Evolutionary conservation across 306 rosid species (phyloP).

Genomic region (Rosa persica): DNA sequence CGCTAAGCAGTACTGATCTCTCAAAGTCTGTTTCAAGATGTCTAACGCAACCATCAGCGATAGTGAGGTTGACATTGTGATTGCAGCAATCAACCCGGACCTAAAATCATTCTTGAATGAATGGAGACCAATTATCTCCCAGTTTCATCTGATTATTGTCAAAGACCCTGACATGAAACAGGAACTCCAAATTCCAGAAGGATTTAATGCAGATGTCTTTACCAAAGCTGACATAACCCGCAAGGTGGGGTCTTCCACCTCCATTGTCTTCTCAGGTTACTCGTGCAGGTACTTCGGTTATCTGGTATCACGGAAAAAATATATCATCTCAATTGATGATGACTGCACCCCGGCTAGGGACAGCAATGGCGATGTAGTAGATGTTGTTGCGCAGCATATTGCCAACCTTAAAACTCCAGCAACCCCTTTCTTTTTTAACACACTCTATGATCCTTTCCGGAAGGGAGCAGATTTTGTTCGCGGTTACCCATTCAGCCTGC

Average conservation of each 20-base stretch:
- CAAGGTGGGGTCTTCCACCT: slow-evolving; percentile 63
- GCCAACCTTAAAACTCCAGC: slow-evolving; percentile 86
- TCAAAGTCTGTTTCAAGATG: slow-evolving; percentile 48
- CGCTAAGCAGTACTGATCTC: slow-evolving; percentile 22
- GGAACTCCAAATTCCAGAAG: slow-evolving; percentile 74
- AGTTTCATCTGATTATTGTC: slow-evolving; percentile 78
- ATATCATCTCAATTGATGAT: slow-evolving; percentile 82
- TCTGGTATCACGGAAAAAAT: slow-evolving; percentile 76
- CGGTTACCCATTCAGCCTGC: slow-evolving; percentile 97
- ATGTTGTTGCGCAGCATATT: slow-evolving; percentile 74
- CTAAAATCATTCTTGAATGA: slow-evolving; percentile 65
- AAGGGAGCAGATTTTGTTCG: slow-evolving; percentile 97
- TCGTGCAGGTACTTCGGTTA: slow-evolving; percentile 93
- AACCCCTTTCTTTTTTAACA: slow-evolving; percentile 97
- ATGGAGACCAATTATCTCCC: slow-evolving; percentile 76
- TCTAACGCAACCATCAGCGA: slow-evolving; percentile 52
- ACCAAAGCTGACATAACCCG: slow-evolving; percentile 63
- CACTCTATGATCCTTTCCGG: slow-evolving; percentile 88
- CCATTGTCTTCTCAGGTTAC: slow-evolving; percentile 80
- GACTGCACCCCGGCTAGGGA: slow-evolving; percentile 87
- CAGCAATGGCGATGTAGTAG: slow-evolving; percentile 51
- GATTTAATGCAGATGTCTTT: slow-evolving; percentile 64
- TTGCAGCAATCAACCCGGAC: slow-evolving; percentile 75
- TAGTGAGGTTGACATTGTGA: slow-evolving; percentile 83
- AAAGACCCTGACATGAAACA: slow-evolving; percentile 81